phyloP scores from a whole-genome alignment of 2,329 filamentous ascomycete genomes.

The Colletotrichum sojae region DNA sequence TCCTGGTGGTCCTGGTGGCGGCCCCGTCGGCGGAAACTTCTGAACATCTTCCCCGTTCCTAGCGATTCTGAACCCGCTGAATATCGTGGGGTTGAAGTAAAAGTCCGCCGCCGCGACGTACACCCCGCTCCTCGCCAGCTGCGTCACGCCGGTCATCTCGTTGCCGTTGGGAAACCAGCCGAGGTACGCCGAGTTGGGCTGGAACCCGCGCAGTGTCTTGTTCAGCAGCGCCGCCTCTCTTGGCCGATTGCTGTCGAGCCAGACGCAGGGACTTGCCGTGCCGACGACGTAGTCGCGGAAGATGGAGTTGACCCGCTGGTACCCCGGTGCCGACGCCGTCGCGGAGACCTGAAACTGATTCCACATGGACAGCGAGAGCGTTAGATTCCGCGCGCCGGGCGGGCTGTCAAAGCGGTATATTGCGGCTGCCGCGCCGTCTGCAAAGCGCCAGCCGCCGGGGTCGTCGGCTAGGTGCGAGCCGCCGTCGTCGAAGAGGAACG shows the following conservation, averaged over 20 bases:
- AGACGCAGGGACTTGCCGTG: slow-evolving; percentile 14
- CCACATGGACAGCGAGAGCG: slow-evolving; percentile 18
- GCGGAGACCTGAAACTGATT: slow-evolving; percentile 21
- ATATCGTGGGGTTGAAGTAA: slow-evolving; percentile 26
- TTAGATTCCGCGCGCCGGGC: not conserved
- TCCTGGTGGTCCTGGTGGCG: not conserved
- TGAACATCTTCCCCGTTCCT: not conserved
- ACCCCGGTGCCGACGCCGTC: not conserved
- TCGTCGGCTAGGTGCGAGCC: slow-evolving; percentile 25
- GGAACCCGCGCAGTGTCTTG: slow-evolving; percentile 9
- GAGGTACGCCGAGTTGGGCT: slow-evolving; percentile 21
- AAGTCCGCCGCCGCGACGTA: slow-evolving; percentile 22
- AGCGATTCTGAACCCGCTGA: slow-evolving; percentile 8
- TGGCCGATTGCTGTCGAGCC: slow-evolving; percentile 24
- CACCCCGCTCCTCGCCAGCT: slow-evolving; percentile 15
- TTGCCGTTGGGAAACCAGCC: slow-evolving; percentile 28
- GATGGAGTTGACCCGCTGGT: slow-evolving; percentile 13
- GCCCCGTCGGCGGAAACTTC: not conserved
- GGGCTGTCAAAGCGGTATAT: slow-evolving; percentile 18
- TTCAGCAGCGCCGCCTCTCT: slow-evolving; percentile 16
- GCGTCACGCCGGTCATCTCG: slow-evolving; percentile 24
- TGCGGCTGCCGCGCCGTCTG: slow-evolving; percentile 20
- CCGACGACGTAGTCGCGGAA: slow-evolving; percentile 25
- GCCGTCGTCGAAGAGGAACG: slow-evolving; percentile 18
- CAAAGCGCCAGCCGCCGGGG: slow-evolving; percentile 25